Evolutionary conservation across 345 rosid species (phyloP).

Genomic region (Microthlaspi erraticum): DNA sequence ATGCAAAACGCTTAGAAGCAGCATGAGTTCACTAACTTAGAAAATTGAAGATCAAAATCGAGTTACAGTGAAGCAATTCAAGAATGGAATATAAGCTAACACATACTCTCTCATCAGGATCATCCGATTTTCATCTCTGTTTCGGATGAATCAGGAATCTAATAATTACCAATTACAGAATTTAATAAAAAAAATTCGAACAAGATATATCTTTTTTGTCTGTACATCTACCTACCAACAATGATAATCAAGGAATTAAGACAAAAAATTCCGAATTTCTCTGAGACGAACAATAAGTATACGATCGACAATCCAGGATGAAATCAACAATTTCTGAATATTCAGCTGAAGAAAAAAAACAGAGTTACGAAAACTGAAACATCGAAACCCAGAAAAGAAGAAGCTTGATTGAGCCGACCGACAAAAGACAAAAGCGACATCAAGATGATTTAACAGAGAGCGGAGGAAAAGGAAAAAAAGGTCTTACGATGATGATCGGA

Average conservation of each 20-base stretch:
- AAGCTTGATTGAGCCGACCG: background rate
- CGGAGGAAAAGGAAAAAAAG: slow-evolving; percentile 4
- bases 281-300: background rate
- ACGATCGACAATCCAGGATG: background rate
- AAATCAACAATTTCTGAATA: background rate
- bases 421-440: too few species aligned
- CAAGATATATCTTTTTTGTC: slow-evolving; percentile 1
- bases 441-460: background rate
- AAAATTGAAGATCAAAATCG: background rate
- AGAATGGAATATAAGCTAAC: background rate
- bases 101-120: background rate
- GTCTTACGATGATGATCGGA: slow-evolving; percentile 40
- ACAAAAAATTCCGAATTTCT: background rate
- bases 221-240: background rate
- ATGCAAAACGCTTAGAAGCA: background rate
- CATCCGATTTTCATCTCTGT: background rate
- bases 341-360: background rate
- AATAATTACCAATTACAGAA: background rate
- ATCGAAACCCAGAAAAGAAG: slow-evolving; percentile 4
- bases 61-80: background rate
- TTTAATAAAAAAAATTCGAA: too few species aligned
- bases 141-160: too few species aligned
- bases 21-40: background rate
- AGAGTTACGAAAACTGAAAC: background rate
- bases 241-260: background rate